These are phyloP conservation scores for Zancudomyces culisetae DNA, from an alignment of 371 early-diverging fungal species.

Conservation along the genomic window DNA sequence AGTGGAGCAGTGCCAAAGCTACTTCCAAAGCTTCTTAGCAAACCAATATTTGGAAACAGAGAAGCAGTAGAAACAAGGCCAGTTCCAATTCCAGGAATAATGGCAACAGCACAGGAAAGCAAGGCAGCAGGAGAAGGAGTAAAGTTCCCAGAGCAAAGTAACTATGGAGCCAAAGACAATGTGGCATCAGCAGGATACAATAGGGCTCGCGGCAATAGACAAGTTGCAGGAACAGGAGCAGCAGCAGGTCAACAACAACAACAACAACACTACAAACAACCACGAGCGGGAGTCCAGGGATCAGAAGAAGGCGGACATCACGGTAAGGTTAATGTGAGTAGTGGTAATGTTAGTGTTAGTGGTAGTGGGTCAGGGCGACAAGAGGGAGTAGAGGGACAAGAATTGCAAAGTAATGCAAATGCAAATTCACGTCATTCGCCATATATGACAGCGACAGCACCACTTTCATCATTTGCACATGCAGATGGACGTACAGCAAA, in stretches of 20 bases:
- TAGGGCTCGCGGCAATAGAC: no score
- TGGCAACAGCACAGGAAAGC: background rate
- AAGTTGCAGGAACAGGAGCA: background rate
- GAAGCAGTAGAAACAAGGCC: background rate
- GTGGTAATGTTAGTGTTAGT: no score
- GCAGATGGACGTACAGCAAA: background rate
- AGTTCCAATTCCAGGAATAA: conserved; percentile 1
- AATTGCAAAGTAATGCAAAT: background rate
- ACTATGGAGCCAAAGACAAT: no score
- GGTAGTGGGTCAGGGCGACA: background rate
- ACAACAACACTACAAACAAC: no score
- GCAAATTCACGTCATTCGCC: background rate
- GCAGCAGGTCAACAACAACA: background rate
- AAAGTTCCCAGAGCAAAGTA: no score
- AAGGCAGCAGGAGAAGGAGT: background rate
- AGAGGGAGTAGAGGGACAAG: background rate
- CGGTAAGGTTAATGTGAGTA: no score
- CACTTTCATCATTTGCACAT: background rate
- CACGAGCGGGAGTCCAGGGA: no score
- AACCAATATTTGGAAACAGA: conserved; percentile 3
- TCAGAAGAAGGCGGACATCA: no score
- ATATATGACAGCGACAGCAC: conserved; percentile 3
- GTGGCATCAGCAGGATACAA: no score
- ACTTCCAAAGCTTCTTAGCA: conserved; percentile 1
- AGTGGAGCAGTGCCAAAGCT: conserved; percentile 3